Conservation (phyloP, 768 basidiomycete species). For the Ramaria rubella region DNA sequence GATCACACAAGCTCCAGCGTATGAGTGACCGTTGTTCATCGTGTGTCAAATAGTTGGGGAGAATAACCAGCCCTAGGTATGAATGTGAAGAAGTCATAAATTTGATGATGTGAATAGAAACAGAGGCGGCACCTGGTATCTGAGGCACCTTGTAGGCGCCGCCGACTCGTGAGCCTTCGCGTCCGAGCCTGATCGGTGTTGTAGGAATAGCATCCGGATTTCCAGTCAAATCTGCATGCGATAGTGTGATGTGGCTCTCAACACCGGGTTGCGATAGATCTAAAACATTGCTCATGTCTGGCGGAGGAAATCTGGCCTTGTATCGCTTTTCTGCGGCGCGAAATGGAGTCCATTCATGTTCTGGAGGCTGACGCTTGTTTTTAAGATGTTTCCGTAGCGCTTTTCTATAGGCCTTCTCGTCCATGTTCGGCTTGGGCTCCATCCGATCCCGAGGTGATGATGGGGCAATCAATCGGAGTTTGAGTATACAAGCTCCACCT, state of each 20-base stretch:
- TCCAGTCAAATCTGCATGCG: slow-evolving; percentile 46
- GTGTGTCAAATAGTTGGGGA: slow-evolving; percentile 66
- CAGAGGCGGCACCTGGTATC: slow-evolving; percentile 45
- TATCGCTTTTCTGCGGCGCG: slow-evolving; percentile 72
- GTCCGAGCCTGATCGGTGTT: slow-evolving; percentile 24
- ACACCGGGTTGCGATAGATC: slow-evolving; percentile 52
- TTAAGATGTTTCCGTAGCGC: slow-evolving; percentile 4
- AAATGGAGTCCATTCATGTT: slow-evolving; percentile 67
- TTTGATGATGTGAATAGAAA: slow-evolving; percentile 4
- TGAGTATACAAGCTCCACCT: neutral
- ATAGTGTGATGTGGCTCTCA: no score
- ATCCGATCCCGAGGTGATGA: neutral
- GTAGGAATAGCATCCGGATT: slow-evolving; percentile 31
- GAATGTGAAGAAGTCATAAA: neutral
- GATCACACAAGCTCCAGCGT: slow-evolving; percentile 64
- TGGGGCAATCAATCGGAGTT: neutral
- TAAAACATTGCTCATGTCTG: slow-evolving; percentile 60
- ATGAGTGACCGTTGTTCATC: slow-evolving; percentile 63
- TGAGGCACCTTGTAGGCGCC: slow-evolving; percentile 42
- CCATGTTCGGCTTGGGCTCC: neutral
- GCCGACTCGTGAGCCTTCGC: slow-evolving; percentile 12
- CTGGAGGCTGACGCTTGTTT: slow-evolving; percentile 17
- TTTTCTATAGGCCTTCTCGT: slow-evolving; percentile 8
- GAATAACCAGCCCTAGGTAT: slow-evolving; percentile 81
- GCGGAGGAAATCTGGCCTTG: slow-evolving; percentile 74